phyloP scores from a whole-genome alignment of 2,329 filamentous ascomycete species.

The Davidsoniella neocaledoniae region DNA sequence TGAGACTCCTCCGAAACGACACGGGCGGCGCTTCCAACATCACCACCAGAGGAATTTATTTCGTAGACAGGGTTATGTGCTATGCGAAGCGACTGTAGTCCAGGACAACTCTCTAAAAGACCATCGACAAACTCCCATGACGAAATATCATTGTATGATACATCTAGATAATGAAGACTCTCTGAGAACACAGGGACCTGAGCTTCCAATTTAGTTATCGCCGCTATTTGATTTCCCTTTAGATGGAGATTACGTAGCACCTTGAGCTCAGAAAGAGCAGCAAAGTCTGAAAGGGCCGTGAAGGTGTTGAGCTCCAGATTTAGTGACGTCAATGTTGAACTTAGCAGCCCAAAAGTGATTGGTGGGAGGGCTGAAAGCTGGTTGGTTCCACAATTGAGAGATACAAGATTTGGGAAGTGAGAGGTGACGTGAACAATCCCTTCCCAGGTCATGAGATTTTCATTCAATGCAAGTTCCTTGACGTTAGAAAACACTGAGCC shows the following conservation, averaged over 20 bases:
- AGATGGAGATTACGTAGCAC: conserved; percentile 47
- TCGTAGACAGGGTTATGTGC: conserved; percentile 75
- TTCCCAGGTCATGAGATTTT: conserved; percentile 49
- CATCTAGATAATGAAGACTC: conserved; percentile 47
- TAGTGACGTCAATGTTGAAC: conserved; percentile 40
- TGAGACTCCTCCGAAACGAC: conserved; percentile 53
- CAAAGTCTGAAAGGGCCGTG: conserved; percentile 37
- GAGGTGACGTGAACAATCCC: conserved; percentile 38
- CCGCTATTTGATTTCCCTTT: conserved; percentile 57
- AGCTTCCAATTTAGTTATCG: conserved; percentile 17
- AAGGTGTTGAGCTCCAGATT: conserved; percentile 61
- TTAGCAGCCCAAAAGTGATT: conserved; percentile 21
- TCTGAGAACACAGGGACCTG: conserved; percentile 32
- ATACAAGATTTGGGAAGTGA: conserved; percentile 35
- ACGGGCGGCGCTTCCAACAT: conserved; percentile 29
- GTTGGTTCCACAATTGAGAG: conserved; percentile 39
- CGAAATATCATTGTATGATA: conserved; percentile 54
- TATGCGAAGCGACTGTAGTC: conserved; percentile 57
- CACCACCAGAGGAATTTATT: conserved; percentile 16
- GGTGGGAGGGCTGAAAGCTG: conserved; percentile 35
- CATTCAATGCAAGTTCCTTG: conserved; percentile 46
- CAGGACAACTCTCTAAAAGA: conserved; percentile 52
- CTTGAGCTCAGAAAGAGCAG: conserved; percentile 32
- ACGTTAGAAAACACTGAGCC: conserved; percentile 31
- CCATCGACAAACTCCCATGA: conserved; percentile 60